phyloP scores from a whole-genome alignment of 352 stramenopile genomes.

The Phytophthora aleatoria region DNA sequence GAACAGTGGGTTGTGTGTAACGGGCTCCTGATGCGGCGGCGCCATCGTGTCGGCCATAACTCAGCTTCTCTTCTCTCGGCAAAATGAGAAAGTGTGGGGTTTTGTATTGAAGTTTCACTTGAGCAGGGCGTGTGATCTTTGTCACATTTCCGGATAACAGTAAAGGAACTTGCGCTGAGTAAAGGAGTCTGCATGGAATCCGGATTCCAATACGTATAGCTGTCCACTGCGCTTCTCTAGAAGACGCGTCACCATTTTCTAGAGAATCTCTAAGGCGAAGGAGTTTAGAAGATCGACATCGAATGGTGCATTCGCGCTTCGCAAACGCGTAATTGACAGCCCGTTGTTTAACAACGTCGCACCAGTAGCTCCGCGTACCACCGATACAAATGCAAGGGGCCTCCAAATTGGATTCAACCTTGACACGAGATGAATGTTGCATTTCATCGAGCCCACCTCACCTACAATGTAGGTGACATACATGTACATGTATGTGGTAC shows the following conservation, averaged over 20 bases:
- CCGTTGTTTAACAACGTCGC: no score
- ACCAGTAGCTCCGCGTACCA: no score
- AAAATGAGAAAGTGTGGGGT: slow-evolving; percentile 23
- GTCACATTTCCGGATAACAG: slow-evolving; percentile 22
- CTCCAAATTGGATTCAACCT: neutral
- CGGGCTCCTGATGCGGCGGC: slow-evolving; percentile 19
- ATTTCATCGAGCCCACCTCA: no score
- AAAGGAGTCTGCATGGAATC: neutral
- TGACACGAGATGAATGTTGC: neutral
- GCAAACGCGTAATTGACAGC: no score
- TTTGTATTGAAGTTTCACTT: slow-evolving; percentile 27
- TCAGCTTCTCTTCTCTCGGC: slow-evolving; percentile 19
- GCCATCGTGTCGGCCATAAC: slow-evolving; percentile 28
- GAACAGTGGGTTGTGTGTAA: slow-evolving; percentile 49
- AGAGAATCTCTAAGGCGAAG: neutral
- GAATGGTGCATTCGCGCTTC: neutral
- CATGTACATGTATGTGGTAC: no score
- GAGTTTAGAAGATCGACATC: neutral
- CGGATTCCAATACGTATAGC: neutral
- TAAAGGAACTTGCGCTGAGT: slow-evolving; percentile 5
- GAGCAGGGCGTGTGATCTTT: slow-evolving; percentile 28
- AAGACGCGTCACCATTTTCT: neutral
- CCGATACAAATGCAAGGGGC: no score
- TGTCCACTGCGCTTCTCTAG: neutral
- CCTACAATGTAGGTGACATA: no score